A percentile compares a stretch with the other conserved stretches of the same genome.
These are phyloP conservation scores for Aspergillus transmontanensis DNA, from an alignment of 2,329 filamentous ascomycete genomes.

Conservation along the genomic window DNA sequence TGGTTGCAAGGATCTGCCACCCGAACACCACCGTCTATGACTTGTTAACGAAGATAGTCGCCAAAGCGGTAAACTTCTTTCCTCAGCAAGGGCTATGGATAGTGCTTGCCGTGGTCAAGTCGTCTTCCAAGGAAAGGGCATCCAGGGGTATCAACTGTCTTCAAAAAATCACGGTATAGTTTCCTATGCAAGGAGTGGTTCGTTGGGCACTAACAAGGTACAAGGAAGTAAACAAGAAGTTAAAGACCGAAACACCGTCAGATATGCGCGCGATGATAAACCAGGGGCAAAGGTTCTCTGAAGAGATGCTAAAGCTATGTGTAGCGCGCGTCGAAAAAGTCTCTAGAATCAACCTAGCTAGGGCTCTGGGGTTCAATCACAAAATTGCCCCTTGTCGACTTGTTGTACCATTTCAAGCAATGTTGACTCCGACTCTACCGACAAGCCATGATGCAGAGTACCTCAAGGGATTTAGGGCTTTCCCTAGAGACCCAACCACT, in stretches of 20 bases:
- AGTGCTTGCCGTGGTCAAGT: conserved; percentile 82
- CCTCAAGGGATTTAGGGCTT: conserved; percentile 75
- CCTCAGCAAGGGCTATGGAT: conserved; percentile 93
- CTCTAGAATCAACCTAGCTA: conserved; percentile 72
- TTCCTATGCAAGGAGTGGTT: not conserved
- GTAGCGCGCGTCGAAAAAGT: conserved; percentile 75
- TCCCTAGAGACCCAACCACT: conserved; percentile 81
- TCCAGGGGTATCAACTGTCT: conserved; percentile 52
- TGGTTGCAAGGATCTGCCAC: conserved; percentile 94
- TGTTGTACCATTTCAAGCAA: conserved; percentile 85
- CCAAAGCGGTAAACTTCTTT: conserved; percentile 82
- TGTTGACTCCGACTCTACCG: conserved; percentile 80
- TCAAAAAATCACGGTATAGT: conserved; percentile 43
- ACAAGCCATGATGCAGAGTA: conserved; percentile 68
- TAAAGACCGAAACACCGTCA: conserved; percentile 42
- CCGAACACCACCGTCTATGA: conserved; percentile 76
- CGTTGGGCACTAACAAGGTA: conserved; percentile 14
- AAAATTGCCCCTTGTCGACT: conserved; percentile 79
- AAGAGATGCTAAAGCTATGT: conserved; percentile 78
- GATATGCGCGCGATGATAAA: conserved; percentile 74
- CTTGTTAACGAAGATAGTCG: conserved; percentile 75
- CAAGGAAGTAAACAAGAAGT: conserved; percentile 55
- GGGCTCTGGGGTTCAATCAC: conserved; percentile 80
- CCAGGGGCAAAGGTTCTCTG: conserved; percentile 79
- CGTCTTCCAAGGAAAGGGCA: conserved; percentile 70